Evolutionary conservation across 441 rosid genomes (phyloP).

Genomic region (Pelargonium exstipulatum): DNA sequence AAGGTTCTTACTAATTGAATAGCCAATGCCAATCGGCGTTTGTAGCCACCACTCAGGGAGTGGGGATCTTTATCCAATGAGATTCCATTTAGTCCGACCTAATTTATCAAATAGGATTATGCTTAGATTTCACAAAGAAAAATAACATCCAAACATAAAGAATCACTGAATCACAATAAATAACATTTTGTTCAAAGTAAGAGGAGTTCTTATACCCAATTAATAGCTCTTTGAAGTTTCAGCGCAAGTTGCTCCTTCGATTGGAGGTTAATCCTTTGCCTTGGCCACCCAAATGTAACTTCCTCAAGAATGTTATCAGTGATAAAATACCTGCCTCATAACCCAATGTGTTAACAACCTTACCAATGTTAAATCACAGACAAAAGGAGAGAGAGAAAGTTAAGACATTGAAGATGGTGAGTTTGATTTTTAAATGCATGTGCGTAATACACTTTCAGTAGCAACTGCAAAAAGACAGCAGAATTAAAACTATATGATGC

Average conservation of each 20-base stretch:
- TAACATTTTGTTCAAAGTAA: not conserved
- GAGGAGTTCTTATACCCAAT: slow-evolving; percentile 53
- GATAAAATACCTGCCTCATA: slow-evolving; percentile 60
- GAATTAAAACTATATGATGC: too few relatives aligned
- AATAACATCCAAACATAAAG: slow-evolving; percentile 6
- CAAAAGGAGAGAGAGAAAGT: too few relatives aligned
- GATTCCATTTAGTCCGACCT: slow-evolving; percentile 82
- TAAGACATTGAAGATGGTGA: too few relatives aligned
- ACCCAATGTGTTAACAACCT: slow-evolving; percentile 6
- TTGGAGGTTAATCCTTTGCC: slow-evolving; percentile 57
- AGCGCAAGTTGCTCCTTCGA: slow-evolving; percentile 57
- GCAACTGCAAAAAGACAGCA: too few relatives aligned
- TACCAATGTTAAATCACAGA: not conserved
- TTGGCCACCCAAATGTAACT: slow-evolving; percentile 86
- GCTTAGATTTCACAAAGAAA: slow-evolving; percentile 6
- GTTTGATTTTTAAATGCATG: too few relatives aligned
- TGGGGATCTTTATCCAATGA: slow-evolving; percentile 82
- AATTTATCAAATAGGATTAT: slow-evolving; percentile 16
- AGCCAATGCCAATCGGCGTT: slow-evolving; percentile 88
- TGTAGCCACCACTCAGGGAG: slow-evolving; percentile 87
- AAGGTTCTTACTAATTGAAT: slow-evolving; percentile 64
- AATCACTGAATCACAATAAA: slow-evolving; percentile 12
- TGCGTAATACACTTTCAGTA: too few relatives aligned
- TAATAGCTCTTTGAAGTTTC: slow-evolving; percentile 79
- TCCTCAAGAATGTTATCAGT: slow-evolving; percentile 84